phyloP scores from a whole-genome alignment of 768 basidiomycete species.

The Mrakia blollopis region DNA sequence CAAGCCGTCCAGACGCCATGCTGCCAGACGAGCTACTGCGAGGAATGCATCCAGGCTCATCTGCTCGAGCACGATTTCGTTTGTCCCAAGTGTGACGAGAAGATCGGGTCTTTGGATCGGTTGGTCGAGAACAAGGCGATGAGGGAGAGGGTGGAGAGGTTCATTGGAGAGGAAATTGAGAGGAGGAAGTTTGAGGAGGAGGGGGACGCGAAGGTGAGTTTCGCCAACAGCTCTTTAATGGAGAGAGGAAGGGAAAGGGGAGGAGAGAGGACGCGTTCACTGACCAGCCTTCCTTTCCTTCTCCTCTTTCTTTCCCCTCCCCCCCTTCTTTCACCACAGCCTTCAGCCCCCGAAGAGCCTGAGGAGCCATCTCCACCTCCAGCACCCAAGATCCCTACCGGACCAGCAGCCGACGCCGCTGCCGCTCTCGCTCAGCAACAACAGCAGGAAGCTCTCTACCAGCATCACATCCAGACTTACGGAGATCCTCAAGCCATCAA shows the following conservation, averaged over 20 bases:
- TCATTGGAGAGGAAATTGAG: conserved; percentile 60
- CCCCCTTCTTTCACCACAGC: not conserved
- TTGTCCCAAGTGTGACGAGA: conserved; percentile 84
- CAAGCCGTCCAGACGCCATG: conserved; percentile 95
- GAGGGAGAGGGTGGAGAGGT: conserved; percentile 70
- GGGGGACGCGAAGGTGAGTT: not conserved
- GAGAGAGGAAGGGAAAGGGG: no score
- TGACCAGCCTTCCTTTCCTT: not conserved
- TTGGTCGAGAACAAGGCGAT: conserved; percentile 71
- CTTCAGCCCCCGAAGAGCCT: not conserved
- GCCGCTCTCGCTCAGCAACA: conserved; percentile 13
- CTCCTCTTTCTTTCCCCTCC: not conserved
- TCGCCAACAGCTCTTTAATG: not conserved
- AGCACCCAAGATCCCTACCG: conserved; percentile 13
- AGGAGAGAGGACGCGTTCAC: not conserved
- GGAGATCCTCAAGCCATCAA: conserved; percentile 7
- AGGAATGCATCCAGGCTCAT: conserved; percentile 93
- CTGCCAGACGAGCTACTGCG: conserved; percentile 85
- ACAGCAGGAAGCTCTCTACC: conserved; percentile 7
- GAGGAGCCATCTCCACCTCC: not conserved
- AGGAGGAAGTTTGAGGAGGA: conserved; percentile 47
- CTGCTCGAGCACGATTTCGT: conserved; percentile 91
- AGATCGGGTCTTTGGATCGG: conserved; percentile 83
- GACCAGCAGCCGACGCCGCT: conserved; percentile 12
- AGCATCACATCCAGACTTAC: conserved; percentile 3